Base-by-base conservation (phyloP, 129 eudicot species). In the Logfia minima region DNA sequence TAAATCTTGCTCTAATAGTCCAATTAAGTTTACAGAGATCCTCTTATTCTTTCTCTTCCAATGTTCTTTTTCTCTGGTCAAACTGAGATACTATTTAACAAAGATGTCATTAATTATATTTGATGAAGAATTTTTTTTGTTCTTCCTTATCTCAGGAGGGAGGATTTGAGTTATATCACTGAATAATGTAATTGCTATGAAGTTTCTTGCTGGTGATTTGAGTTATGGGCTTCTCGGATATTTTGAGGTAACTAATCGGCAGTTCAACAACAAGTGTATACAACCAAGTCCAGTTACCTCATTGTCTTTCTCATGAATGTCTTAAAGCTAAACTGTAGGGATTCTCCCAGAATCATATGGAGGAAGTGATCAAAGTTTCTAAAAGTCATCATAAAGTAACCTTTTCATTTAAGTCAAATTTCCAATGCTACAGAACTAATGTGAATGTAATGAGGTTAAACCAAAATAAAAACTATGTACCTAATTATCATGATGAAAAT, bases 151-250 rank as follows among this genome's bases (percentile, higher is more conserved):
- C 39, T 35, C 98, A 94, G 97, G 98, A 91, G 81, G 96, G 96
- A 81, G 82, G 98, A 94, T 84, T 83, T 94, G 97, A 91, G 93
- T 76, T 94, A 94, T 79, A 94, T 91, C 62, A 94, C 96, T 68
- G 97, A 35, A 91, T 84, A 94, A 91, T 66, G 83, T 94, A 67
- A 87, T 94, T 75, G 97, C 97, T 32, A 94, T 94, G 98, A 97
- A 97, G 18, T 91, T 94, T 74, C 98, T 93, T 76, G 98, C 98
- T 86, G 98, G 98, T 68, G 98, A 94, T 71, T 34, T 84, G 83
- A 94, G 97, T 76, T 94, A 97, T 68, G 98, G 97, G 2, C 81
- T 91, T 78, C 87, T 89, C 65, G 96, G 98, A 76, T 94, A 83
- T 84, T 86, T 93, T 68, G 96, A 93, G 96, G 98, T 93, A 85